Evolutionary conservation across 1,284 basidiomycete species (phyloP), one percentile per base, ranked within the genome.

Genomic region (Ustanciosporium gigantosporum): DNA sequence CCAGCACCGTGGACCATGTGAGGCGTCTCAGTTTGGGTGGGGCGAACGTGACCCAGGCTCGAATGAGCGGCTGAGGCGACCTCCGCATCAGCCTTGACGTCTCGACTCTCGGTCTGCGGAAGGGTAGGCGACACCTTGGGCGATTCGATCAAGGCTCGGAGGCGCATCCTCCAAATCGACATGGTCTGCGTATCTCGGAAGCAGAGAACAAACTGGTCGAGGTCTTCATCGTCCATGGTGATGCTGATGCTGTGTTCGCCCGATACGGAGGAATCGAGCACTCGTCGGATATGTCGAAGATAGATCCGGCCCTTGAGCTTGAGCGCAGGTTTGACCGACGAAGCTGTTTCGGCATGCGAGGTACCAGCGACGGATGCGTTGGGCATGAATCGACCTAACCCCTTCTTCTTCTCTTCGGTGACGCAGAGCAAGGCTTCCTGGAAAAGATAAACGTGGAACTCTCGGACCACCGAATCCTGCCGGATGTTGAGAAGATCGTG

Each of bases 391-490:
- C 86, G 86, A 2, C 90, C 81, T 1, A 86, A 83, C 0, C 79
- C 71, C 19, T 87, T 86, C 73, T 90, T 91, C 81, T 88, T 88
- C 80, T 96, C 93, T 77, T 97, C 94, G 19, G 89, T 85, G 14
- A 97, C 90, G 78, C 93, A 98, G 55, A 97, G 91, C 53, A 98
- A 87, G 9, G 94, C 94, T 75, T 96, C 90, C 71, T 88, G 87
- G 84, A 96, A 97, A 31, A 98, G 84, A 79, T 97, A 96, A 49
- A 96, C 90, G 75, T 88, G 90, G 78, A 94, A 93, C 76, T 94
- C 90, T 46, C 90, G 85, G 21, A 91, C 86, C 46, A 91, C 85
- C 9, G 86, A 81, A 68, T 92, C 91, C 47, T 93, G 87, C 37
- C 91, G 84, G 32, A 97, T 91, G 35, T 86, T 86, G 23, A 97